phyloP scores from a whole-genome alignment of 2,329 filamentous ascomycete species.

The Aureobasidium zeae region DNA sequence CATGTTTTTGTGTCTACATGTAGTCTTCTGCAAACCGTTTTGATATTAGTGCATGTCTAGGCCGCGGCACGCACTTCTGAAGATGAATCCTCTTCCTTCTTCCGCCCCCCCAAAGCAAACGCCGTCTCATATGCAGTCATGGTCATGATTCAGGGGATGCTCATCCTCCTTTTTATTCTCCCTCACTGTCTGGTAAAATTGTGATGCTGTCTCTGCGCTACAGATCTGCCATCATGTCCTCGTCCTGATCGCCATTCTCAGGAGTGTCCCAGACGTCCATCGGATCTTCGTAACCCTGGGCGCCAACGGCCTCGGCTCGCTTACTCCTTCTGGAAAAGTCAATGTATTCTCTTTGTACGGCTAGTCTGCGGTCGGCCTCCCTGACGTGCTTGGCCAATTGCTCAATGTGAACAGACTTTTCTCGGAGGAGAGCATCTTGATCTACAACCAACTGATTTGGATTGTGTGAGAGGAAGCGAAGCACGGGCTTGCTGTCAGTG shows the following conservation, averaged over 20 bases:
- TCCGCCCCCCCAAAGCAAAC: constrained; percentile 8
- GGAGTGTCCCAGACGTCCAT: constrained; percentile 28
- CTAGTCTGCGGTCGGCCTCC: constrained; percentile 47
- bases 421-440: constrained; percentile 35
- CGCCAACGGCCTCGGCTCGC: constrained; percentile 24
- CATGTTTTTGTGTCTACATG: too few species aligned
- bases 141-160: too few species aligned
- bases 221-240: constrained; percentile 26
- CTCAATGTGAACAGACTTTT: constrained; percentile 43
- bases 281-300: constrained; percentile 28
- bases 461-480: constrained; percentile 43
- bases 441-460: constrained; percentile 7
- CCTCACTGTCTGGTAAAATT: too few species aligned
- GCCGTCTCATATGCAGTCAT: constrained; percentile 10
- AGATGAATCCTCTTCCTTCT: too few species aligned
- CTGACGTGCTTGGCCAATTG: constrained; percentile 43
- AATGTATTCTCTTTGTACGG: constrained; percentile 50
- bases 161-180: too few species aligned
- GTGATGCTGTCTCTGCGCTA: too few species aligned
- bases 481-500: constrained; percentile 31
- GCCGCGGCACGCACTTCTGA: too few species aligned
- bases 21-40: too few species aligned
- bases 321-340: constrained; percentile 43
- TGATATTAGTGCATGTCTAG: too few species aligned
- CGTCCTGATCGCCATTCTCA: constrained; percentile 17